Base-by-base conservation (phyloP, 2,329 filamentous ascomycete species). In the Ceratocystis papillata region DNA sequence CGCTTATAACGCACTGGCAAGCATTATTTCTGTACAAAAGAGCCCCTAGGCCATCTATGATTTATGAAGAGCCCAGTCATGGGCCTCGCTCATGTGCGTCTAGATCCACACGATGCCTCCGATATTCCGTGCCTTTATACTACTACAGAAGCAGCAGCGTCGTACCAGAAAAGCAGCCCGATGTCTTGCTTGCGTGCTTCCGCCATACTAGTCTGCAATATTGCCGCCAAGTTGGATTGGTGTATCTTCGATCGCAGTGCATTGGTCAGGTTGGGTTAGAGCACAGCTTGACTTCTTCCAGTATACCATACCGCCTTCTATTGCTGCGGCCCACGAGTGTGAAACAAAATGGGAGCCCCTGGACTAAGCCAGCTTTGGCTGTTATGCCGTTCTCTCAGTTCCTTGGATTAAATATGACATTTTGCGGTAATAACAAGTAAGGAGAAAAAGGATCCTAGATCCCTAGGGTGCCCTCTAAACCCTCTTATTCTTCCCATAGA, bases 301-400 rank as follows among this genome's bases (percentile, higher is more conserved):
- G 33, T 37, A 37, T 12, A 33, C 22, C 22, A 0, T n/a, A 22
- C 30, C 30, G 30, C 30, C 6, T 33, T 33, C 30, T 33, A 33
- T 33, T 33, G 33, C 28, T n/a, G 28, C 53, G 25, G 28, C 10
- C 53, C 12, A 53, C 15, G 8, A 12, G 33, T 37, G 28, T 59
- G 53, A 59, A 59, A 59, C 53, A 17, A 37, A 33, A 33, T 59
- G 53, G 33, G 53, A 37, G 33, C 33, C 25, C 53, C 25, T 59
- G 28, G 17, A n/a, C 53, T 59, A 59, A 17, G 7, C 53, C 53
- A 59, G 7, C 10, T 59, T 33, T 33, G 53, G 28, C 15, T 59
- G 25, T 12, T 22, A 12, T 37, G 33, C 33, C 53, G 28, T n/a
- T 59, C 25, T 59, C 28, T 33, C 7, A 37, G 33, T 37, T 37